Conservation (phyloP, 1,284 basidiomycete species). For the Microbotryum saponariae region DNA sequence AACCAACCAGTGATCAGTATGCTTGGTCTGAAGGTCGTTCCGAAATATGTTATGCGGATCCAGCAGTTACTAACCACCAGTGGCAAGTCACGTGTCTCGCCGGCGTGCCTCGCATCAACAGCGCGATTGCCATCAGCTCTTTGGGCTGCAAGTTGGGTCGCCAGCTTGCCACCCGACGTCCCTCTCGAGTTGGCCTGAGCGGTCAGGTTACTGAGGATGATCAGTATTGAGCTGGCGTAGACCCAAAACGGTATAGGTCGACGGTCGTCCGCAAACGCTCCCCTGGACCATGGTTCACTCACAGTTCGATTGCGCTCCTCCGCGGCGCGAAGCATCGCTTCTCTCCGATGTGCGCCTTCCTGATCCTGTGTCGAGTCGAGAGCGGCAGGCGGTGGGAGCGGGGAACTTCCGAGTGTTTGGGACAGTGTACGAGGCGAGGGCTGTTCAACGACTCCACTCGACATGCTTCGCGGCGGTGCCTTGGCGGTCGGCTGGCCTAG, state of each 20-base stretch:
- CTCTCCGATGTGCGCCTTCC: neutral
- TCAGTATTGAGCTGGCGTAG: no score
- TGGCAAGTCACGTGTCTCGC: constrained; percentile 7
- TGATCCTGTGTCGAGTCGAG: neutral
- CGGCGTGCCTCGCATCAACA: constrained; percentile 13
- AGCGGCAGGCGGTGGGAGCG: neutral
- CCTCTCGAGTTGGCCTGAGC: constrained; percentile 4
- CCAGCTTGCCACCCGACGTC: constrained; percentile 9
- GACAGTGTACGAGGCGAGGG: neutral
- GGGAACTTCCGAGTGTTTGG: neutral
- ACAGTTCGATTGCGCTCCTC: neutral
- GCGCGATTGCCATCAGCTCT: constrained; percentile 13
- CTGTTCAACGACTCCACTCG: no score
- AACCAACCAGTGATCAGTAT: no score
- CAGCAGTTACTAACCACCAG: constrained; percentile 8
- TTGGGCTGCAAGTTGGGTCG: constrained; percentile 10
- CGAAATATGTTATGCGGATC: neutral
- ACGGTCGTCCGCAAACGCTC: neutral
- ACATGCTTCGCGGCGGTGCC: no score
- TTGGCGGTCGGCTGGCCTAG: neutral
- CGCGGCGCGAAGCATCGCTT: constrained; percentile 11
- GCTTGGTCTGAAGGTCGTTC: neutral
- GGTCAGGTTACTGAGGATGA: neutral
- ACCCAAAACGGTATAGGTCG: neutral
- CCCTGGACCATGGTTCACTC: neutral